phyloP scores from a whole-genome alignment of 257 asterid genomes.

The Apocynum venetum region DNA sequence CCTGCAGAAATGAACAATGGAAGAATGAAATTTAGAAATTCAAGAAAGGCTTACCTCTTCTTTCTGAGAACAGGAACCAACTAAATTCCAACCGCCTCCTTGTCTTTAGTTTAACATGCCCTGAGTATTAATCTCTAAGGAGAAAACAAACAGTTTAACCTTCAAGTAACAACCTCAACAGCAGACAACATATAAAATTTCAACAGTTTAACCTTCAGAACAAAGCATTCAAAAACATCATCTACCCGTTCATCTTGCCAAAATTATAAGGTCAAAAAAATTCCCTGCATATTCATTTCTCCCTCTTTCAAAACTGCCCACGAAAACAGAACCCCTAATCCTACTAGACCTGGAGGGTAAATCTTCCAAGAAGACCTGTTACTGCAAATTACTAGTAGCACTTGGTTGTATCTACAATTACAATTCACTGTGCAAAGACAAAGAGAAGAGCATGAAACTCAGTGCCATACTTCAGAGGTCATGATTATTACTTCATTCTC shows the following conservation, averaged over 20 bases:
- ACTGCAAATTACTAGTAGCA: background rate
- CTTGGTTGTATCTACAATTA: background rate
- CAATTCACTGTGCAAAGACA: conserved; percentile 4
- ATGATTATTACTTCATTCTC: background rate
- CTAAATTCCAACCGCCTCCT: background rate
- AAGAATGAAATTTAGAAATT: background rate
- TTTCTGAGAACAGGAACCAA: conserved; percentile 5
- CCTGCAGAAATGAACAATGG: background rate
- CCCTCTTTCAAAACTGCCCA: background rate
- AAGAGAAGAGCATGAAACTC: background rate
- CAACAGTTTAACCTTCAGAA: background rate
- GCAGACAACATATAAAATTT: background rate
- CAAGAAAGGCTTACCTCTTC: conserved; percentile 7
- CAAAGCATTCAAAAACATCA: conserved; percentile 7
- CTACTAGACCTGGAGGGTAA: background rate
- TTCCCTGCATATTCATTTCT: background rate
- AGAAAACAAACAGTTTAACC: background rate
- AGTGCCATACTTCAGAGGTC: conserved; percentile 7
- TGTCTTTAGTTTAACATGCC: background rate
- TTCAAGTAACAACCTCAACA: conserved; percentile 9
- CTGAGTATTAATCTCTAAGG: background rate
- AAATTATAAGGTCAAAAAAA: background rate
- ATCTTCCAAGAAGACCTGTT: background rate
- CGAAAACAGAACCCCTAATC: conserved; percentile 4
- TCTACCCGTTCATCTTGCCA: conserved; percentile 11